Evolutionary conservation across 2,329 filamentous ascomycete species (phyloP).

Genomic region (Aspergillus glaucus): DNA sequence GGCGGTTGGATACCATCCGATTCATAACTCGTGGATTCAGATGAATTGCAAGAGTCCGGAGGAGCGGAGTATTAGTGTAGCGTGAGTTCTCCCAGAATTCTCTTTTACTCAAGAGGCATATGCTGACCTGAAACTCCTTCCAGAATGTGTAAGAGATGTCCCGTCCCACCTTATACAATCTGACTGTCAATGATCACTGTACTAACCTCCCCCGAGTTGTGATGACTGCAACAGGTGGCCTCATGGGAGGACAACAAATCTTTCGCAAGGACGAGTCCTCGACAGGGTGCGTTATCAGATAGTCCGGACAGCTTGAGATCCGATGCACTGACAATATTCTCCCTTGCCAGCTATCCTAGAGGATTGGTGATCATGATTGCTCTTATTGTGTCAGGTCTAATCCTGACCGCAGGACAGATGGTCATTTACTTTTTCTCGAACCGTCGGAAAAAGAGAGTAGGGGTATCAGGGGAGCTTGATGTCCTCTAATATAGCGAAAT

Average conservation of each 20-base stretch:
- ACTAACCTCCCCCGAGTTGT: conserved; percentile 22
- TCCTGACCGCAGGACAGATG: conserved; percentile 34
- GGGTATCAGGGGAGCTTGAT: background rate
- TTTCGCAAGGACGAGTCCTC: conserved; percentile 42
- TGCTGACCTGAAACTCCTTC: conserved; percentile 27
- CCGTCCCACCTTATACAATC: background rate
- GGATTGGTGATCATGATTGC: conserved; percentile 43
- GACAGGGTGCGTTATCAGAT: conserved; percentile 17
- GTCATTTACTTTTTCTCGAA: background rate
- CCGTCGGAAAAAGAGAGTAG: background rate
- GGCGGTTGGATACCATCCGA: conserved; percentile 49
- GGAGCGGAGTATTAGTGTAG: conserved; percentile 47
- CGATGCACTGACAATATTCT: background rate
- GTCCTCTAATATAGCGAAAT: background rate
- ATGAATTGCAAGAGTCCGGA: conserved; percentile 44
- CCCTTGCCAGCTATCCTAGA: conserved; percentile 33
- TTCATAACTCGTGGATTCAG: conserved; percentile 50
- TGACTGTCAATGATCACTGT: background rate
- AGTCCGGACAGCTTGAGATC: background rate
- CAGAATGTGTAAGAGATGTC: conserved; percentile 19
- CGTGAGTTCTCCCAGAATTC: conserved; percentile 26
- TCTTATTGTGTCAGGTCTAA: conserved; percentile 39
- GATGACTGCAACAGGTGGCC: conserved; percentile 46
- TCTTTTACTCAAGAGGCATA: background rate
- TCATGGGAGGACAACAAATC: conserved; percentile 49